phyloP scores from a whole-genome alignment of 257 asterid genomes.

The Plantago major region DNA sequence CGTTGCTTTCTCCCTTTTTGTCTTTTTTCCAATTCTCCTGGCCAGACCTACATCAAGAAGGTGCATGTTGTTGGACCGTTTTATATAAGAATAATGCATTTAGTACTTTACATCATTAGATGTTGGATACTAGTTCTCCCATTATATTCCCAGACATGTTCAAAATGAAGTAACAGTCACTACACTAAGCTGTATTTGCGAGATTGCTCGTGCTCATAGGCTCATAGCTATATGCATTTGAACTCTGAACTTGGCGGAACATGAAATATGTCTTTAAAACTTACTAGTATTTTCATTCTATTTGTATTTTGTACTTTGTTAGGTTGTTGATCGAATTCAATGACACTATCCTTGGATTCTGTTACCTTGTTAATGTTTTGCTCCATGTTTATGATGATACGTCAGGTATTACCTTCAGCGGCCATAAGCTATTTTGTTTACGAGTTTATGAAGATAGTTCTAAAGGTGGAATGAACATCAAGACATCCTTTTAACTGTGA shows the following conservation, averaged over 20 bases:
- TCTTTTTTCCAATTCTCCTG: too few relatives aligned
- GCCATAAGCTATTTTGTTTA: conserved; percentile 87
- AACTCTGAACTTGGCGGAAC: background rate
- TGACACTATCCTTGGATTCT: background rate
- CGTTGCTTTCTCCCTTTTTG: background rate
- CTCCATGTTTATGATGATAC: background rate
- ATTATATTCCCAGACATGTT: background rate
- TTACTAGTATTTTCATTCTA: background rate
- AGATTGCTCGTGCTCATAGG: too few relatives aligned
- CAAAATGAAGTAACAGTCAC: background rate
- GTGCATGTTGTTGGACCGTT: too few relatives aligned
- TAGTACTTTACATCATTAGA: too few relatives aligned
- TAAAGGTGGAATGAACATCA: conserved; percentile 58
- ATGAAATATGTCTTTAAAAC: background rate
- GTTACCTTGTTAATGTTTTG: background rate
- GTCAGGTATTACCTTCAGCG: conserved; percentile 96
- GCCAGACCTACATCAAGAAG: too few relatives aligned
- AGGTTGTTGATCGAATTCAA: background rate
- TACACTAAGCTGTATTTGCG: background rate
- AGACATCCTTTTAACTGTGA: conserved; percentile 10
- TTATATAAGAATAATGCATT: too few relatives aligned
- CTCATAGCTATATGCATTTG: background rate
- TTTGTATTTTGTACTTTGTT: background rate
- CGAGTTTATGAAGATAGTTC: conserved; percentile 92
- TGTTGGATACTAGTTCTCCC: background rate